Evolutionary conservation across 176 grass and related monocot species (phyloP).

Genomic region (Canna indica): DNA sequence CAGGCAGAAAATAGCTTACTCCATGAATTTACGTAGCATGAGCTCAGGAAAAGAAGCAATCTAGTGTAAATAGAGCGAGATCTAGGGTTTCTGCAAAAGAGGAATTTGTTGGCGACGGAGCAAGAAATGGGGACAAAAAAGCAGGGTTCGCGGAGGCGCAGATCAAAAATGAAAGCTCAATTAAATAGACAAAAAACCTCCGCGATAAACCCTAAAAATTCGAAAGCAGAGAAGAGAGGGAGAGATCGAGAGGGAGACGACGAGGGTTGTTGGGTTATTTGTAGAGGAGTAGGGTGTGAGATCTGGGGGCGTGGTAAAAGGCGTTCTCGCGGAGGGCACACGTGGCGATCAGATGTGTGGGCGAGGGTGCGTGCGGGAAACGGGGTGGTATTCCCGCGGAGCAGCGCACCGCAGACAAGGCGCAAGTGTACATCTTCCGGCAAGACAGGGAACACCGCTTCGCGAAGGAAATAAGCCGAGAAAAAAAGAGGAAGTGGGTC

Average conservation of each 20-base stretch:
- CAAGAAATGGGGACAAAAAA: neutral
- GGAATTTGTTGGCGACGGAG: neutral
- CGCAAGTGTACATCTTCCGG: neutral
- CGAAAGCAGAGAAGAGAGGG: neutral
- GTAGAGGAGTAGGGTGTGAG: neutral
- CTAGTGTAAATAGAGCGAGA: neutral
- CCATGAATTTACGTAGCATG: neutral
- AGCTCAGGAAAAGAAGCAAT: neutral
- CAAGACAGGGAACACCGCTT: neutral
- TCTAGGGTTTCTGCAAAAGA: neutral
- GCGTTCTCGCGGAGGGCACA: neutral
- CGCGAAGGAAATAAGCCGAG: too few relatives aligned
- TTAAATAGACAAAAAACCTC: neutral
- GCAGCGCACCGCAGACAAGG: neutral
- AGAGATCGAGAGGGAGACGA: neutral
- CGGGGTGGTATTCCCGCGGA: neutral
- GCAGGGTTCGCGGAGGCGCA: neutral
- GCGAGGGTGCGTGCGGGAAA: neutral
- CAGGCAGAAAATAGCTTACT: neutral
- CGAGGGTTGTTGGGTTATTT: neutral
- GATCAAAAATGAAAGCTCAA: neutral
- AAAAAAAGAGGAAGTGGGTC: too few relatives aligned
- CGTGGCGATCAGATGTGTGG: neutral
- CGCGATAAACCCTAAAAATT: slow-evolving; percentile 9
- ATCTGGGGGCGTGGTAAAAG: neutral